Percentiles rank a stretch among this genome's conserved stretches.
Conservation (phyloP, 495 filamentous ascomycete species). For the Massariosphaeria phaeospora region DNA sequence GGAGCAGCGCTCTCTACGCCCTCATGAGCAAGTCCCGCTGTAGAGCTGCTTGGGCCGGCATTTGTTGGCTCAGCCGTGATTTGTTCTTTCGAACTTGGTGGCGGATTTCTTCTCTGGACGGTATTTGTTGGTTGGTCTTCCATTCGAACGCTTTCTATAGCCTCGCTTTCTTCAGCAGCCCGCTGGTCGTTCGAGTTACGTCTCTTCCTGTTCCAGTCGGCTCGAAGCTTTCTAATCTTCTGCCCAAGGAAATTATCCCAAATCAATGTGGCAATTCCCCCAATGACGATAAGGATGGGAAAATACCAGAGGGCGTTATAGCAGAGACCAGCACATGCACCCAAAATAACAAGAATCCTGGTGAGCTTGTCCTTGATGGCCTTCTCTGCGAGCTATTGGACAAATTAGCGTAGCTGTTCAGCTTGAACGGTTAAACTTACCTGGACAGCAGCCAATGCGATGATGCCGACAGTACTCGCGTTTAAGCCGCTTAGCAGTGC, state of each 20-base stretch:
- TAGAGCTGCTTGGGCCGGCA: not conserved
- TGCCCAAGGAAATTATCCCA: conserved; percentile 59
- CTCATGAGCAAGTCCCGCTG: too few species aligned
- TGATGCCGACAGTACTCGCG: conserved; percentile 71
- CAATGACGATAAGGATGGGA: conserved; percentile 62
- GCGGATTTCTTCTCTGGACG: conserved; percentile 19
- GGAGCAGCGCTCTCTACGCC: conserved; percentile 1
- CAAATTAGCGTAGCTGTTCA: too few species aligned
- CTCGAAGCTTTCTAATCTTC: conserved; percentile 33
- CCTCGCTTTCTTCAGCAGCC: conserved; percentile 10
- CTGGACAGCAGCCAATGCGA: conserved; percentile 71
- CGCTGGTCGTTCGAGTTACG: conserved; percentile 6
- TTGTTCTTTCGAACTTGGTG: conserved; percentile 3
- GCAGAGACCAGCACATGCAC: conserved; percentile 62
- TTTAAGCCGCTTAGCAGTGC: conserved; percentile 75
- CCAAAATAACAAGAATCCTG: conserved; percentile 64
- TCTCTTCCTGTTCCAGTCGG: conserved; percentile 13
- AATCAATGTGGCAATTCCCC: conserved; percentile 50
- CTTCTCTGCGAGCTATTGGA: conserved; percentile 61
- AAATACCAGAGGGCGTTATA: conserved; percentile 84
- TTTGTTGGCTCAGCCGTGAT: not conserved
- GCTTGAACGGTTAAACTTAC: too few species aligned
- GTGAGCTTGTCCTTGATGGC: conserved; percentile 70
- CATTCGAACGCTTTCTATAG: conserved; percentile 11
- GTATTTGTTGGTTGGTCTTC: conserved; percentile 6